Conservation (phyloP, 345 rosid genomes). For the Citrus sinensis region DVS_A1.0 CM039161.1:941001-941500, state of each 20-base stretch:
- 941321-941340: conserved; percentile 59
- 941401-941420: conserved; percentile 85
- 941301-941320: conserved; percentile 67
- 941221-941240: conserved; percentile 60
- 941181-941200: conserved; percentile 79
- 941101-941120: conserved; percentile 72
- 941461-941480: conserved; percentile 65
- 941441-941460: conserved; percentile 67
- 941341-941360: conserved; percentile 59
- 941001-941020: conserved; percentile 81
- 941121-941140: conserved; percentile 58
- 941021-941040: conserved; percentile 74
- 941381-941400: conserved; percentile 72
- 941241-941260: conserved; percentile 66
- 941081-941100: conserved; percentile 82
- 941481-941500: conserved; percentile 81
- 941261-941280: conserved; percentile 61
- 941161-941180: conserved; percentile 57
- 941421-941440: conserved; percentile 74
- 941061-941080: conserved; percentile 72
- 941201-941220: conserved; percentile 69
- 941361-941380: conserved; percentile 72
- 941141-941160: conserved; percentile 62
- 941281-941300: conserved; percentile 74
- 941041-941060: conserved; percentile 65